Percentiles rank a stretch among this genome's conserved stretches.
Conservation (phyloP, 2,329 filamentous ascomycete species). For the Mariannaea sp. region DNA sequence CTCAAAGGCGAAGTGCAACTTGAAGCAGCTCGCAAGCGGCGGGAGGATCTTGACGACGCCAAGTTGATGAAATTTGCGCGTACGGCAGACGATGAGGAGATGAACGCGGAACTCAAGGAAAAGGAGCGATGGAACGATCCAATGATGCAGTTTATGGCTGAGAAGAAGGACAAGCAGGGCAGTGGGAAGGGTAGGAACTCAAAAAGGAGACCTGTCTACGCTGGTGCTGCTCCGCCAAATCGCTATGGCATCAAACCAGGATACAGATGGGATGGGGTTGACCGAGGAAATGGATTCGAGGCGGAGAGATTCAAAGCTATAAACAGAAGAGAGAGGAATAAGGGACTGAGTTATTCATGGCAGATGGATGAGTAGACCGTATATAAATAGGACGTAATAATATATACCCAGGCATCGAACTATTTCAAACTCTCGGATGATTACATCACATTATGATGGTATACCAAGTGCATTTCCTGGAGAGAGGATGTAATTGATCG, state of each 20-base stretch:
- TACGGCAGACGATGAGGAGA: constrained; percentile 78
- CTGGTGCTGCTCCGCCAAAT: constrained; percentile 83
- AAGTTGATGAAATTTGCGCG: constrained; percentile 81
- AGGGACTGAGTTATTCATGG: constrained; percentile 88
- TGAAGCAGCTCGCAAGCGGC: constrained; percentile 65
- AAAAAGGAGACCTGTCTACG: constrained; percentile 69
- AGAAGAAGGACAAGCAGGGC: constrained; percentile 45
- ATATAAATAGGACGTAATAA: constrained; percentile 12
- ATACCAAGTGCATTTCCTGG: too few relatives aligned
- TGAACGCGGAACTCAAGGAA: constrained; percentile 83
- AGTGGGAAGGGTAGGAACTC: constrained; percentile 40
- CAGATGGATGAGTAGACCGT: constrained; percentile 82
- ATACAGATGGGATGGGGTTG: constrained; percentile 95
- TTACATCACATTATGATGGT: not conserved
- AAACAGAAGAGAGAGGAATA: constrained; percentile 76
- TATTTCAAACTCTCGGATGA: not conserved
- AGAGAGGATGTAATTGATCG: too few relatives aligned
- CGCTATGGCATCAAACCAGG: constrained; percentile 92
- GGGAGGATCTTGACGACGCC: constrained; percentile 76
- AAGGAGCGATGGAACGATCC: constrained; percentile 91
- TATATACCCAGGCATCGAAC: constrained; percentile 35
- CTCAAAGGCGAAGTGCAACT: constrained; percentile 86
- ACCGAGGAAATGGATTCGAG: constrained; percentile 92
- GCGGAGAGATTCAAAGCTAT: constrained; percentile 88
- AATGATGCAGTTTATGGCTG: constrained; percentile 75